A percentile compares a stretch with the other conserved stretches of the same genome.
Conservation (phyloP, 1,284 basidiomycete species). For the Coniferiporia weirii region DNA sequence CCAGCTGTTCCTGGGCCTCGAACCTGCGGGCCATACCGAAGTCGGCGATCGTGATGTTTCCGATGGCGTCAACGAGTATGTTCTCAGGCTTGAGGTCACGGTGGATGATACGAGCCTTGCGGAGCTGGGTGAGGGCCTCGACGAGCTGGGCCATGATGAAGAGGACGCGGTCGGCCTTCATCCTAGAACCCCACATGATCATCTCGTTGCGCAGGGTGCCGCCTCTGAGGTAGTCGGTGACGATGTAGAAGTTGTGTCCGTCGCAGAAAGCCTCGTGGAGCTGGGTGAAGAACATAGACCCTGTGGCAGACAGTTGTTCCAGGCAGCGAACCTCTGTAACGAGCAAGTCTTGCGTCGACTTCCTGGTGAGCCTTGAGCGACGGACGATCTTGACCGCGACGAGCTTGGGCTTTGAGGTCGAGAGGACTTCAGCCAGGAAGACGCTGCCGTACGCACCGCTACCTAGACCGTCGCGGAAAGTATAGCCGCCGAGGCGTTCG, state of each 20-base stretch:
- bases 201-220: constrained; percentile 11
- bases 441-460: constrained; percentile 10
- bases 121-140: too few species aligned
- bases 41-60: constrained; percentile 55
- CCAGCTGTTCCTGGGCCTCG: background rate
- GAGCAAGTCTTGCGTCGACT: constrained; percentile 2
- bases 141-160: too few species aligned
- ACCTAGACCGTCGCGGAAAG: background rate
- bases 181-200: background rate
- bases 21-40: constrained; percentile 47
- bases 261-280: constrained; percentile 14
- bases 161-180: too few species aligned
- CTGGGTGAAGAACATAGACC: constrained; percentile 5
- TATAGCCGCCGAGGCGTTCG: constrained; percentile 1
- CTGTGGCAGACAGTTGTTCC: background rate
- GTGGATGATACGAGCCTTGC: too few species aligned
- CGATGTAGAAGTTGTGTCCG: constrained; percentile 13
- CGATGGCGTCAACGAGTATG: constrained; percentile 45
- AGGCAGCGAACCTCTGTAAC: constrained; percentile 5
- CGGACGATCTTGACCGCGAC: constrained; percentile 14
- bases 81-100: too few species aligned
- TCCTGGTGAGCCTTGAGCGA: constrained; percentile 6
- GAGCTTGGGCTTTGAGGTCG: background rate
- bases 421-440: background rate
- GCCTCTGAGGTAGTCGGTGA: constrained; percentile 5